phyloP scores from a whole-genome alignment of 2,329 filamentous ascomycete species.

The Chaetomium olivaceum region DNA sequence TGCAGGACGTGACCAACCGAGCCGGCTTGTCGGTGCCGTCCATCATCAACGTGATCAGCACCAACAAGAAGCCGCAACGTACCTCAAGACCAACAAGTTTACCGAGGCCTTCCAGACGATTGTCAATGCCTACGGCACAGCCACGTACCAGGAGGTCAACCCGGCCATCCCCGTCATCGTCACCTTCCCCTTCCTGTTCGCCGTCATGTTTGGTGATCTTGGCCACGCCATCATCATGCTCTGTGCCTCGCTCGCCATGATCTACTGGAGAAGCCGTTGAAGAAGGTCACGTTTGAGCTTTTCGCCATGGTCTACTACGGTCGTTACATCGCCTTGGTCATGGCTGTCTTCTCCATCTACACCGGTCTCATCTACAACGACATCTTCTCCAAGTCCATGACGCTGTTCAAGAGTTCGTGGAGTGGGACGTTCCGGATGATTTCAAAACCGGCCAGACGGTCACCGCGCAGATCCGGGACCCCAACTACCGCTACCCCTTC shows the following conservation, averaged over 20 bases:
- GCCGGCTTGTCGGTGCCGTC: constrained; percentile 96
- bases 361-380: constrained; percentile 98
- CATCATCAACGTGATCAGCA: constrained; percentile 96
- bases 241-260: constrained; percentile 81
- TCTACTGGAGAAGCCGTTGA: constrained; percentile 92
- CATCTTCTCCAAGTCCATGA: constrained; percentile 90
- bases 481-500: constrained; percentile 85
- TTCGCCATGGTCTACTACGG: constrained; percentile 99
- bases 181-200: constrained; percentile 99
- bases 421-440: constrained; percentile 67
- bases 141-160: constrained; percentile 97
- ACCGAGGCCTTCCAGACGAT: constrained; percentile 98
- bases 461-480: constrained; percentile 62
- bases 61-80: constrained; percentile 95
- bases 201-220: constrained; percentile 99
- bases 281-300: constrained; percentile 89
- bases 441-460: constrained; percentile 68
- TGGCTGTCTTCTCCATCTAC: constrained; percentile 96
- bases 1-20: constrained; percentile 95
- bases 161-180: constrained; percentile 92
- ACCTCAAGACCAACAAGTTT: constrained; percentile 97
- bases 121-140: constrained; percentile 96
- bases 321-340: constrained; percentile 96
- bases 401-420: constrained; percentile 85
- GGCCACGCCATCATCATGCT: constrained; percentile 93